Evolutionary conservation across 2,329 filamentous ascomycete species (phyloP).

Genomic region (Aspergillus bombycis): DNA sequence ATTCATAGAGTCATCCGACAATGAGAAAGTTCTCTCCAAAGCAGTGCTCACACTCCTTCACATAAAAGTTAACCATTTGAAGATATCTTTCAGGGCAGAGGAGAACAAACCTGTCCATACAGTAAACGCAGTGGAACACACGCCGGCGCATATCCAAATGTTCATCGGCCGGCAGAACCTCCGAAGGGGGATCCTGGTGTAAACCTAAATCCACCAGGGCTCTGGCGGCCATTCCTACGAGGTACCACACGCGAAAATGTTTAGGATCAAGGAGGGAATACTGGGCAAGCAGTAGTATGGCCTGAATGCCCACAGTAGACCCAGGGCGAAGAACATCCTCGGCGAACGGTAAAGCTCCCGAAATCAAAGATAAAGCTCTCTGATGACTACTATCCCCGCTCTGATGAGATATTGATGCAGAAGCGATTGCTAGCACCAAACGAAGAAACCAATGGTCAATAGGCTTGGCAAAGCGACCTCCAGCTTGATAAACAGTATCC

Average conservation of each 20-base stretch:
- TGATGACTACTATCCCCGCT: slow-evolving; percentile 66
- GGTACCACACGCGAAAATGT: slow-evolving; percentile 91
- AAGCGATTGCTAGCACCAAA: slow-evolving; percentile 85
- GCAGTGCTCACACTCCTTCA: slow-evolving; percentile 82
- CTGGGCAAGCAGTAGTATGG: slow-evolving; percentile 80
- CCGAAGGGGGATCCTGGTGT: slow-evolving; percentile 83
- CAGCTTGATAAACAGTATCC: slow-evolving; percentile 77
- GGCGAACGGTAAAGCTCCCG: slow-evolving; percentile 72
- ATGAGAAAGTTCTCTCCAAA: slow-evolving; percentile 85
- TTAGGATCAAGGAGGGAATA: slow-evolving; percentile 89
- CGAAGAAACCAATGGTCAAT: slow-evolving; percentile 85
- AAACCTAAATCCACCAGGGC: slow-evolving; percentile 87
- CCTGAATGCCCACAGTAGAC: slow-evolving; percentile 82
- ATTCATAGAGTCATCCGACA: slow-evolving; percentile 84
- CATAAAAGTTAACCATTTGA: background rate
- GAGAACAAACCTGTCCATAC: slow-evolving; percentile 72
- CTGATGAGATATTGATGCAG: slow-evolving; percentile 70
- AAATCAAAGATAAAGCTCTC: slow-evolving; percentile 63
- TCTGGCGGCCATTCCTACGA: slow-evolving; percentile 86
- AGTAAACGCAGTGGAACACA: slow-evolving; percentile 89
- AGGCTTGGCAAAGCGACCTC: slow-evolving; percentile 61
- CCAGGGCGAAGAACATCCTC: slow-evolving; percentile 85
- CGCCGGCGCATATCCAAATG: slow-evolving; percentile 77
- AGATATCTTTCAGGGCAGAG: background rate
- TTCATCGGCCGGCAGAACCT: slow-evolving; percentile 67